Evolutionary conservation across 1,284 basidiomycete genomes (phyloP).

Genomic region (Coniophora puteana): DNA sequence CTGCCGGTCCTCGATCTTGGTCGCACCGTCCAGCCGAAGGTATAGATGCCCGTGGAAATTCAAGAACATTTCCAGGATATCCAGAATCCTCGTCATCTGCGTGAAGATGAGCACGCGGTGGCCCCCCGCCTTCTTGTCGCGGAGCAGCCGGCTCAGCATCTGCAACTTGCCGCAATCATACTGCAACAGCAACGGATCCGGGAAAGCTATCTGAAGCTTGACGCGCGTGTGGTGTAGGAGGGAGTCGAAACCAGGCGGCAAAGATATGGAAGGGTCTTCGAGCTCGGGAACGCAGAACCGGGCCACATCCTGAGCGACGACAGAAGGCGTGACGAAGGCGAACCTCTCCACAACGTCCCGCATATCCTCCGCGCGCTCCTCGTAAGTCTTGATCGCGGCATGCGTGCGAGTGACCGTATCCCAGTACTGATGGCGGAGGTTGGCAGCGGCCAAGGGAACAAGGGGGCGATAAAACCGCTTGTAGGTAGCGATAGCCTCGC

Average conservation of each 20-base stretch:
- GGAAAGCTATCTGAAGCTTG: conserved; percentile 92
- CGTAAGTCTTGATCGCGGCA: conserved; percentile 61
- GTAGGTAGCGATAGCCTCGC: conserved; percentile 52
- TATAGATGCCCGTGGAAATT: conserved; percentile 94
- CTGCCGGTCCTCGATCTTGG: conserved; percentile 94
- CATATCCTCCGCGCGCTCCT: conserved; percentile 55
- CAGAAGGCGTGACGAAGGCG: conserved; percentile 81
- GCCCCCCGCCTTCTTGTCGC: conserved; percentile 81
- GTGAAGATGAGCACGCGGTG: conserved; percentile 95
- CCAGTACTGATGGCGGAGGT: conserved; percentile 35
- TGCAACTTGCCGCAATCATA: conserved; percentile 98
- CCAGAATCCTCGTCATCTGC: conserved; percentile 94
- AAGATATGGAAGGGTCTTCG: conserved; percentile 29
- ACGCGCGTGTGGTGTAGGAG: conserved; percentile 73
- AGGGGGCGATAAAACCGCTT: conserved; percentile 45
- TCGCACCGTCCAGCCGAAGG: conserved; percentile 89
- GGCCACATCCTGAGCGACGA: conserved; percentile 76
- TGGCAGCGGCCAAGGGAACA: conserved; percentile 50
- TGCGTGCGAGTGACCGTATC: conserved; percentile 41
- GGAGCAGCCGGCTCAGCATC: conserved; percentile 73
- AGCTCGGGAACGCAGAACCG: conserved; percentile 50
- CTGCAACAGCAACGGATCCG: conserved; percentile 86
- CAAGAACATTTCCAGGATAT: conserved; percentile 92
- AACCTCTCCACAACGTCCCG: conserved; percentile 66
- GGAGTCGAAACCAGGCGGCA: conserved; percentile 53